Conservation (phyloP, 2,329 filamentous ascomycete species). For the Alternaria panax region DNA sequence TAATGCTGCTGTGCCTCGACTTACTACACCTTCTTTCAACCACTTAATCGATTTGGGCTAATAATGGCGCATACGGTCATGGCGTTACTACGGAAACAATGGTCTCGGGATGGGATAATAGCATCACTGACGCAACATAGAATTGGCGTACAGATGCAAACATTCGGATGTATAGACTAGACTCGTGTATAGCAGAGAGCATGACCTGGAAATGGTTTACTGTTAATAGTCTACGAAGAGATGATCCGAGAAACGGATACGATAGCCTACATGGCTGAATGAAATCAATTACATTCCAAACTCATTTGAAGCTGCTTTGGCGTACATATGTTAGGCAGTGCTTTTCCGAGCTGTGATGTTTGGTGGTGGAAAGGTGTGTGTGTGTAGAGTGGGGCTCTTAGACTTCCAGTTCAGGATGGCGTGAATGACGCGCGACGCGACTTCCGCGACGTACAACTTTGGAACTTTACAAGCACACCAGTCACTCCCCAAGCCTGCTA, state of each 20-base stretch:
- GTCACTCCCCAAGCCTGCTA: background rate
- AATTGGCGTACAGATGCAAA: background rate
- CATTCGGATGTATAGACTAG: constrained; percentile 1
- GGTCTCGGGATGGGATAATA: background rate
- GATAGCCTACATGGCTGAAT: background rate
- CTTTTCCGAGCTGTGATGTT: background rate
- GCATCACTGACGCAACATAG: constrained; percentile 9
- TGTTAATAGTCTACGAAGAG: background rate
- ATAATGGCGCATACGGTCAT: constrained; percentile 13
- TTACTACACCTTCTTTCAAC: background rate
- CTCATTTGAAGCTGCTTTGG: background rate
- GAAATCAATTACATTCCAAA: background rate
- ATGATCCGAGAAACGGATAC: background rate
- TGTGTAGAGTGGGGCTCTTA: constrained; percentile 13
- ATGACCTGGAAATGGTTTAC: background rate
- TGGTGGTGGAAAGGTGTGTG: background rate
- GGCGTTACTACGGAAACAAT: constrained; percentile 5
- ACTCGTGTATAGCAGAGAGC: background rate
- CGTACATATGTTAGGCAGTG: background rate
- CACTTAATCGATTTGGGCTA: constrained; percentile 6
- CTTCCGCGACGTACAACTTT: constrained; percentile 21
- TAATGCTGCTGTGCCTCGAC: background rate
- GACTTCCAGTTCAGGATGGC: constrained; percentile 29
- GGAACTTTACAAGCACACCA: constrained; percentile 7
- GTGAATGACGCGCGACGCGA: constrained; percentile 29